Evolutionary conservation across 208 protist species (phyloP).

Genomic region (Trypanosoma mega): DNA sequence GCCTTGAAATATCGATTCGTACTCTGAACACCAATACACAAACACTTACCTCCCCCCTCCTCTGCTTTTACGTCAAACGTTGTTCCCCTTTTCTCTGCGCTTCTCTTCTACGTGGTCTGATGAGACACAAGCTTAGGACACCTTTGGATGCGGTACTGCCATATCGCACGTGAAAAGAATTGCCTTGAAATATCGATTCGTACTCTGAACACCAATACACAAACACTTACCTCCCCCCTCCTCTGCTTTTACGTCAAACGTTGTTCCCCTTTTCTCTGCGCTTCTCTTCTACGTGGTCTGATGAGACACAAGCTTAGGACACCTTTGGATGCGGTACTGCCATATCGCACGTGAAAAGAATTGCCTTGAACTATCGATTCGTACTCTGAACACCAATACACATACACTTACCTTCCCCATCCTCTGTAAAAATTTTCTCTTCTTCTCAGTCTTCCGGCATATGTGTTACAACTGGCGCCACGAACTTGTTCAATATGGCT

Average conservation of each 20-base stretch:
- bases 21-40: not conserved
- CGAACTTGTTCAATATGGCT: too few relatives aligned
- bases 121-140: conserved; percentile 29
- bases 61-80: not conserved
- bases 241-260: not conserved
- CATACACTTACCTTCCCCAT: not conserved
- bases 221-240: not conserved
- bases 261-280: not conserved
- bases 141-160: conserved; percentile 21
- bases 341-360: conserved; percentile 16
- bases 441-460: not conserved
- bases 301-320: conserved; percentile 28
- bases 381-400: too few relatives aligned
- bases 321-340: conserved; percentile 26
- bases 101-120: too few relatives aligned
- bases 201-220: conserved; percentile 24
- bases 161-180: conserved; percentile 17
- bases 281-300: not conserved
- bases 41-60: not conserved
- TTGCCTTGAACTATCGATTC: conserved; percentile 17
- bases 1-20: conserved; percentile 24
- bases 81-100: not conserved
- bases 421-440: not conserved
- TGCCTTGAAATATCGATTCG: conserved; percentile 23
- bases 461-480: too few relatives aligned